Conservation (phyloP, 805 yeast genomes). For the Blastobotrys parvus region DNA sequence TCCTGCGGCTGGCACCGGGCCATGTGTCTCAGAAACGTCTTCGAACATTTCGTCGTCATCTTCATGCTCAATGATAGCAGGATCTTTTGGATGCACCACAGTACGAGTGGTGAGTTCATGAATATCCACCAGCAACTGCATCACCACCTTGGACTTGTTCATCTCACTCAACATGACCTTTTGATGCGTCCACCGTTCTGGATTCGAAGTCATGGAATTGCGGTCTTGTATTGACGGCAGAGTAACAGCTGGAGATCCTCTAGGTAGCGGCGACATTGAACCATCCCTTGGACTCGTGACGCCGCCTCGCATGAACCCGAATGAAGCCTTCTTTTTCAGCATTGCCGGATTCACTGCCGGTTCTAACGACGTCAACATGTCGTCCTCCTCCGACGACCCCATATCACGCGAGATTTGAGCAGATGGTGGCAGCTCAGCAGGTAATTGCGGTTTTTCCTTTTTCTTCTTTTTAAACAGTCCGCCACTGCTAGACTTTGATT, state of each 20-base stretch:
- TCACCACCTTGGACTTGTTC: constrained; percentile 31
- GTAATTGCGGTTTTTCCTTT: neutral
- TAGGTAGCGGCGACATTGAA: neutral
- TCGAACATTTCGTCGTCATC: neutral
- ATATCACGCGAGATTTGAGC: neutral
- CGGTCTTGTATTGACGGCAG: neutral
- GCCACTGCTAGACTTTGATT: neutral
- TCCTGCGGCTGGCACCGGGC: neutral
- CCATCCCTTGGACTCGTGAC: neutral
- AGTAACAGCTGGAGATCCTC: neutral
- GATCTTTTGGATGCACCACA: neutral
- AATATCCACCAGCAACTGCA: constrained; percentile 33
- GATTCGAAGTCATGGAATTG: constrained; percentile 2
- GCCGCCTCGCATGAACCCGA: neutral
- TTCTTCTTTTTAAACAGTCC: constrained; percentile 1
- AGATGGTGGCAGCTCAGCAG: neutral
- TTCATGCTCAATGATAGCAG: constrained; percentile 1
- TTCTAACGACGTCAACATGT: constrained; percentile 15
- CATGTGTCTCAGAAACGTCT: neutral
- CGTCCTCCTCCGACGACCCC: constrained; percentile 10
- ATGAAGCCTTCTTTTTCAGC: constrained; percentile 6
- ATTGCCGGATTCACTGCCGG: constrained; percentile 6
- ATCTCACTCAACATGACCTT: constrained; percentile 8
- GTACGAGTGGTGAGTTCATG: constrained; percentile 10
- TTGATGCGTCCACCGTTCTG: constrained; percentile 9